These are phyloP conservation scores for Dryas integrifolia DNA, from an alignment of 331 rosid species.

Conservation along the genomic window DNA sequence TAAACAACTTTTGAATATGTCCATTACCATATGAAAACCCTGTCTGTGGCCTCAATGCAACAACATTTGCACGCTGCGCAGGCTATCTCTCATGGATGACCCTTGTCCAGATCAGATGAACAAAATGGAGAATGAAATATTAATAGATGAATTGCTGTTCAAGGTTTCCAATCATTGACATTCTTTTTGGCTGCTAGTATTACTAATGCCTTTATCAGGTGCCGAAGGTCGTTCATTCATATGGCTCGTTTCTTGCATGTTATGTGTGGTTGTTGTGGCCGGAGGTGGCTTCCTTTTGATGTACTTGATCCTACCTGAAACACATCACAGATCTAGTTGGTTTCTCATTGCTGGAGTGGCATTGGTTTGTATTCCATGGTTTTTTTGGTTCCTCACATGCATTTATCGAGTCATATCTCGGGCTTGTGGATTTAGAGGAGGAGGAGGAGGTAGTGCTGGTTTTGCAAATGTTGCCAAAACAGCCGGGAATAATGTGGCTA, in stretches of 20 bases:
- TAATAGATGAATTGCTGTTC: not conserved
- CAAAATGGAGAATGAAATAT: not conserved
- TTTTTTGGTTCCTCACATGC: conserved; percentile 68
- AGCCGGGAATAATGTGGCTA: not conserved
- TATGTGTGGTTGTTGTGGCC: conserved; percentile 40
- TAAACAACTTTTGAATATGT: conserved; percentile 35
- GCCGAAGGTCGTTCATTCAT: conserved; percentile 52
- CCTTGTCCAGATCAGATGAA: not conserved
- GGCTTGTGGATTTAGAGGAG: conserved; percentile 40
- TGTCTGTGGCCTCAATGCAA: conserved; percentile 2
- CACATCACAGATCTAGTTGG: conserved; percentile 37
- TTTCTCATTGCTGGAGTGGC: conserved; percentile 50
- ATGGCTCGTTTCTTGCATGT: conserved; percentile 44
- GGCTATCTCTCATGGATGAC: conserved; percentile 18
- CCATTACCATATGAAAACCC: conserved; percentile 29
- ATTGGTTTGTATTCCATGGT: conserved; percentile 80
- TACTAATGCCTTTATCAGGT: not conserved
- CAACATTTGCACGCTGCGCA: conserved; percentile 10
- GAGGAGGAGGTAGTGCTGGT: not conserved
- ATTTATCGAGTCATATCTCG: conserved; percentile 57
- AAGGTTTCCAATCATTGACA: conserved; percentile 24
- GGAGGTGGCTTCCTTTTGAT: conserved; percentile 66
- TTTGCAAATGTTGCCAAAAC: not conserved
- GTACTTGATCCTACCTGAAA: conserved; percentile 50
- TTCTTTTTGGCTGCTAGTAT: not conserved